Evolutionary conservation across 306 rosid genomes (phyloP).

Genomic region (Erythrophleum fordii): DNA sequence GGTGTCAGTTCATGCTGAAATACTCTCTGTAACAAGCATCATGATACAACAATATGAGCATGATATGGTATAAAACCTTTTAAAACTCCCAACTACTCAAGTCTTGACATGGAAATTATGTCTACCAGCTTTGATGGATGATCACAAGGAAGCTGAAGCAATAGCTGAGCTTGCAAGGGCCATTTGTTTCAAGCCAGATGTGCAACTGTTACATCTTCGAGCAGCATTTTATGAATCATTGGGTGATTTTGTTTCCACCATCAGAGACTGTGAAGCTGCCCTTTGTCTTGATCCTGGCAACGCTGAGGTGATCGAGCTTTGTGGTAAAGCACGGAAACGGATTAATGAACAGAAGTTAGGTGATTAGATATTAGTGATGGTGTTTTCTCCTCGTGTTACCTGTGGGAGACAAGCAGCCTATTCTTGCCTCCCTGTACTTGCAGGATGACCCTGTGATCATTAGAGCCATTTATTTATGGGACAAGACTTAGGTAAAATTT

Average conservation of each 20-base stretch:
- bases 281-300: conserved; percentile 82
- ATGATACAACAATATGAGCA: conserved; percentile 20
- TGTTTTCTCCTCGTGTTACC: conserved; percentile 35
- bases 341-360: conserved; percentile 50
- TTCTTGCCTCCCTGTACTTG: conserved; percentile 39
- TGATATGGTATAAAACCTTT: background rate
- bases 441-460: conserved; percentile 35
- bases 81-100: background rate
- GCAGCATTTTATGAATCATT: conserved; percentile 86
- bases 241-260: conserved; percentile 55
- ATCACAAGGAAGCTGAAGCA: conserved; percentile 86
- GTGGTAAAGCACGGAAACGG: conserved; percentile 53
- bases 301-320: conserved; percentile 66
- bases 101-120: conserved; percentile 50
- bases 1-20: conserved; percentile 22
- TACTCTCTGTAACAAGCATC: conserved; percentile 8
- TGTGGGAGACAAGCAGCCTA: conserved; percentile 40
- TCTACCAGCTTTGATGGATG: conserved; percentile 85
- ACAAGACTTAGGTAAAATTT: background rate
- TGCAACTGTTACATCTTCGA: conserved; percentile 86
- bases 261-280: conserved; percentile 83
- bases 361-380: conserved; percentile 3
- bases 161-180: conserved; percentile 79
- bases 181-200: conserved; percentile 75
- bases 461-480: conserved; percentile 21